Base-by-base conservation (phyloP, 768 basidiomycete species). In the Lyophyllum shimeji region DNA sequence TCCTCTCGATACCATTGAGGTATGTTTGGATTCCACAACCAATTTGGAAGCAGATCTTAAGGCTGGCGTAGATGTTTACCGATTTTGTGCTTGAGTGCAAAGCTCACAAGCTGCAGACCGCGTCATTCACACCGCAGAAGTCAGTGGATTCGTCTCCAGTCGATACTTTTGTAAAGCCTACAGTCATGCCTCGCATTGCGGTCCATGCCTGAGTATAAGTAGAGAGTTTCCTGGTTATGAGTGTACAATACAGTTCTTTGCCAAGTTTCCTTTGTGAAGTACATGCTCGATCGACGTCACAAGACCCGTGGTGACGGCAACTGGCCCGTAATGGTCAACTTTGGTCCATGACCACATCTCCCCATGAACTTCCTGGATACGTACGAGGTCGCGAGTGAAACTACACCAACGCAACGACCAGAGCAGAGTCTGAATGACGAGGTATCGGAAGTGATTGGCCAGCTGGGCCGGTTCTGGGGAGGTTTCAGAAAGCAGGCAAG, bases 1-100 rank as follows among this genome's bases (percentile, higher is more conserved):
- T n/a, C 97, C 97, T 43, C 82, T 98, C 55, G 97, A 98, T 70
- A 98, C 97, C 3, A 97, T 98, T 58, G 94, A 95, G 84, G 93
- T 93, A 53, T 48, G 82, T 71, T 29, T 33, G 21, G 11, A 40
- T 46, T 17, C 45, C 52, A 43, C 33, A 50, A 55, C 4, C 24
- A 24, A 24, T 13, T 13, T 27, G 43, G 27, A 50, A 23, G n/a
- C 46, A 37, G 57, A 37, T 43, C 57, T 39, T 18, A 48, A 50
- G 15, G 24, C 13, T 23, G 9, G 18, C 50, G 2, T 53, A 92
- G 90, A 97, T 97, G 95, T 96, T 96, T 74, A 86, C 89, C 52
- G 94, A 96, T 70, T 96, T 96, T 69, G 77, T 96, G 17, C 70
- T 79, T 46, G 90, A 94, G 69, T 97, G 95, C 69, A 82, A 82